Evolutionary conservation across 192 early-diverging fungal species (phyloP).

Genomic region (Backusella westeae): DNA sequence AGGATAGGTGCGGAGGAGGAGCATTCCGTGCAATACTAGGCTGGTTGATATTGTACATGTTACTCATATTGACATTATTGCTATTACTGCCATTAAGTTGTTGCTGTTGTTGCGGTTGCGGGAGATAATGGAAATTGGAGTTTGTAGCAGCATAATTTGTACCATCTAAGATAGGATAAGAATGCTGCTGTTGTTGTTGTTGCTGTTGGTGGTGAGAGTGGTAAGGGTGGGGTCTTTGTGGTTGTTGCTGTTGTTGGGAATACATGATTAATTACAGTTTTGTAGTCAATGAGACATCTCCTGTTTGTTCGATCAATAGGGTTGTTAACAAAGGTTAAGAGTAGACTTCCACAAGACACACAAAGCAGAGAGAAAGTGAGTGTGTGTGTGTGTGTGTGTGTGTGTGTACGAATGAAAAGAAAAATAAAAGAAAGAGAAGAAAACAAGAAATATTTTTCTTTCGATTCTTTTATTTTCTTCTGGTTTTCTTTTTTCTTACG

Average conservation of each 20-base stretch:
- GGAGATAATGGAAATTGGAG: slow-evolving; percentile 8
- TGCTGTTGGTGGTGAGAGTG: slow-evolving; percentile 16
- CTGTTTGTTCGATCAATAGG: not conserved
- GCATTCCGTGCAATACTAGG: not conserved
- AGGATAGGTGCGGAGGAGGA: not conserved
- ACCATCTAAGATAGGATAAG: slow-evolving; percentile 11
- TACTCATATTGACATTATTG: not conserved
- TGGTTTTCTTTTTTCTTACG: not conserved
- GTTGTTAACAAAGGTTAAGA: not conserved
- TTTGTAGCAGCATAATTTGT: not conserved
- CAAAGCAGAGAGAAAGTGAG: not conserved
- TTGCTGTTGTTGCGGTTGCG: not conserved
- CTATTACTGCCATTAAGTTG: not conserved
- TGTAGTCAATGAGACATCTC: not conserved
- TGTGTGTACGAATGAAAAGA: not conserved
- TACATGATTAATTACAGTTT: not conserved
- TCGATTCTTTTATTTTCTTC: slow-evolving; percentile 3
- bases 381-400: no score
- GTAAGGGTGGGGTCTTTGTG: not conserved
- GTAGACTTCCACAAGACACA: not conserved
- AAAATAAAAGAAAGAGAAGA: not conserved
- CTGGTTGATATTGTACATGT: not conserved
- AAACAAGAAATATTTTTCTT: not conserved
- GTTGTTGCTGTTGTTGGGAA: not conserved
- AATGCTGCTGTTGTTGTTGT: slow-evolving; percentile 20